These are phyloP conservation scores for Colletotrichum tamarilloi DNA, from an alignment of 2,329 filamentous ascomycete species.

Conservation along the genomic window DNA sequence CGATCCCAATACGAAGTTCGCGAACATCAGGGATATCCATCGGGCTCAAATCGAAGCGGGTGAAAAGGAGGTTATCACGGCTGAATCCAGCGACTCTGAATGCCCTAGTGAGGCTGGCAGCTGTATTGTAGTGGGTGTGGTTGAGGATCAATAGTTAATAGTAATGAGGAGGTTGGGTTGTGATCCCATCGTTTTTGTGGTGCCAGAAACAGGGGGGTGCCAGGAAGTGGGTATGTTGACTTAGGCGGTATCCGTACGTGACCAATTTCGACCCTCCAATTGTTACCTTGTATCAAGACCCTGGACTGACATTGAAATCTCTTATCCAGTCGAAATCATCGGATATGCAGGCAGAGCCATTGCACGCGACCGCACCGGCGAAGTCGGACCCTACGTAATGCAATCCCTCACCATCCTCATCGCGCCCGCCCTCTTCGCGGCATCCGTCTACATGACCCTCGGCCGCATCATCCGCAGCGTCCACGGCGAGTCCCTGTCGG, in stretches of 20 bases:
- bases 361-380: constrained; percentile 43
- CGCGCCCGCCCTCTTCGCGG: constrained; percentile 60
- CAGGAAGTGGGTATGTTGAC: too few species aligned
- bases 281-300: background rate
- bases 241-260: constrained; percentile 61
- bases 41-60: too few species aligned
- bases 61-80: too few species aligned
- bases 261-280: background rate
- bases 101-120: too few species aligned
- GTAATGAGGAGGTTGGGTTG: too few species aligned
- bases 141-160: too few species aligned
- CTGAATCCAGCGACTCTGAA: too few species aligned
- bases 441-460: constrained; percentile 63
- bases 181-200: too few species aligned
- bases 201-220: too few species aligned
- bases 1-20: too few species aligned
- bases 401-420: constrained; percentile 57
- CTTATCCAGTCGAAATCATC: constrained; percentile 53
- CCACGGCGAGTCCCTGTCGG: constrained; percentile 46
- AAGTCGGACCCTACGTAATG: constrained; percentile 51
- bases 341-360: constrained; percentile 51
- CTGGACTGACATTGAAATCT: background rate
- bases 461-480: constrained; percentile 55
- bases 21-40: too few species aligned
- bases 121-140: too few species aligned